Base-by-base conservation (phyloP, 148 eudicot genomes). In the Rhododendron mucronatum region DNA sequence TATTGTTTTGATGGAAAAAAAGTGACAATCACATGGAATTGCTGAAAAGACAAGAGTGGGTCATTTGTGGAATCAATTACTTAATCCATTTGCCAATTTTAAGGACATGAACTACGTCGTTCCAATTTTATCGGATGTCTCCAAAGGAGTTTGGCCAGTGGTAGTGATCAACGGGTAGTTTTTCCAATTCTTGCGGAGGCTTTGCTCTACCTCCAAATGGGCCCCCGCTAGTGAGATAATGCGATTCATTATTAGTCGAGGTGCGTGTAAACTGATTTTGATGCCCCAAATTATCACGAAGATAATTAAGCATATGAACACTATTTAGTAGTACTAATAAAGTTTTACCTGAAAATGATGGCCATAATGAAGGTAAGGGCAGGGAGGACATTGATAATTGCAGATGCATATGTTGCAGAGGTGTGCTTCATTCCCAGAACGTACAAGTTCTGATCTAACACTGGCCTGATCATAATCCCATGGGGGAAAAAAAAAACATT, bases 321-420 rank as follows among this genome's bases (percentile, higher is more conserved):
- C 8, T 12, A 74, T 16, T 30, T 15, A 53, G 12, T 47, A 47
- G 50, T 9, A 10, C 50, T 12, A 6, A 35, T 0, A 79, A 44
- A 61, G 2, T 1, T 48, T 23, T 89, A 94, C 97, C 97, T 92
- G 93, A 93, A 90, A 78, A 93, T 88, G 20, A 92, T 65, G 14
- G 97, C 95, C 90, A 93, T 75, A 15, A 94, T 88, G 89, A 94
- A 94, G 83, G 95, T 94, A 3, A 94, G 87, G 77, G 94, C 94
- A 18, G 97, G 97, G 82, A 94, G 91, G 61, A 88, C 88, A 80
- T 94, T 94, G 14, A 89, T 89, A 12, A 55, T 86, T 15, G 95
- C 95, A 28, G 95, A 91, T 9, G 94, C 91, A 88, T 90, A 94
- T 51, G 97, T 90, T 85, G 95, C 94, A 33, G 95, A 92, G 9